Conservation (phyloP, 805 yeast species). For the Saturnispora quitensis region DNA sequence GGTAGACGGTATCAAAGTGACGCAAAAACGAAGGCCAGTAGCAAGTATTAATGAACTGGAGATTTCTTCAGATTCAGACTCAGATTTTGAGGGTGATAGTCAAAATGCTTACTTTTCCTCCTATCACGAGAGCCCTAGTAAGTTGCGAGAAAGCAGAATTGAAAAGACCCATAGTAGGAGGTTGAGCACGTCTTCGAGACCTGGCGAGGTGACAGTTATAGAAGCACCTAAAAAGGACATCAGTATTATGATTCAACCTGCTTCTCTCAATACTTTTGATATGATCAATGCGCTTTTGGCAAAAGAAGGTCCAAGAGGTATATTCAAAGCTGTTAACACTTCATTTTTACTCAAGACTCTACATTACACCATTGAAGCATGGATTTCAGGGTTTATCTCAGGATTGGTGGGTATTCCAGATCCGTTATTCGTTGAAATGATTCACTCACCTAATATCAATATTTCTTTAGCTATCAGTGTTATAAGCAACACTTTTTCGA, state of each 20-base stretch:
- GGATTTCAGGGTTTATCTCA: constrained; percentile 84
- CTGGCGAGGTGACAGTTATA: not conserved
- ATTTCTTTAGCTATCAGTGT: constrained; percentile 60
- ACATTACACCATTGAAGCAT: constrained; percentile 71
- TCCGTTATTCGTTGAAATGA: constrained; percentile 74
- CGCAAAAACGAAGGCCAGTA: not conserved
- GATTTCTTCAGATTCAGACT: constrained; percentile 15
- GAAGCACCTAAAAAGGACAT: constrained; percentile 1
- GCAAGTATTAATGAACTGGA: not conserved
- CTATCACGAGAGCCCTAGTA: constrained; percentile 18
- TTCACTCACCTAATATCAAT: constrained; percentile 71
- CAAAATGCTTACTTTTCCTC: constrained; percentile 17
- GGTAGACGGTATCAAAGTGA: not conserved
- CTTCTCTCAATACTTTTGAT: constrained; percentile 54
- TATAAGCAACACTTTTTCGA: constrained; percentile 63
- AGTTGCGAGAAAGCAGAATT: constrained; percentile 22
- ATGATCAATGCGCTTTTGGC: constrained; percentile 55
- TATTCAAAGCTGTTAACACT: constrained; percentile 69
- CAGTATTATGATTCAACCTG: constrained; percentile 36
- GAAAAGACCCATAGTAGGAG: constrained; percentile 20
- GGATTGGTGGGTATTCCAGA: constrained; percentile 80
- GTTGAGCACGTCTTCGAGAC: constrained; percentile 7
- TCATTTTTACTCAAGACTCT: constrained; percentile 71
- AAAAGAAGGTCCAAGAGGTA: constrained; percentile 62
- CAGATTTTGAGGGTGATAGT: constrained; percentile 19